These are phyloP conservation scores for Penicillium verhagenii DNA, from an alignment of 495 filamentous ascomycete genomes.

Conservation along the genomic window DNA sequence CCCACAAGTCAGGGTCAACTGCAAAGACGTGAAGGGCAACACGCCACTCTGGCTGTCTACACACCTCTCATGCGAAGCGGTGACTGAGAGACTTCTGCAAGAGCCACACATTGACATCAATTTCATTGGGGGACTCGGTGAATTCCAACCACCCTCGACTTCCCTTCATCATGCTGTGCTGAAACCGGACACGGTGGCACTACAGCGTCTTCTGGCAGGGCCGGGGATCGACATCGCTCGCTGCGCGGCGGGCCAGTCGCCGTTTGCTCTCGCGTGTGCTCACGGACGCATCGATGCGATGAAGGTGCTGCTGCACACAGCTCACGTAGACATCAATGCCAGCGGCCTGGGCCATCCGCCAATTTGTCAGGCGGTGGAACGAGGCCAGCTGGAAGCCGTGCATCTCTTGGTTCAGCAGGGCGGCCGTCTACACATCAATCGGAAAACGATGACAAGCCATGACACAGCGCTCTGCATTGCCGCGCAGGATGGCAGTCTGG, in stretches of 20 bases:
- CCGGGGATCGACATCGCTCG: conserved; percentile 5
- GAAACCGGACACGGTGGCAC: conserved; percentile 3
- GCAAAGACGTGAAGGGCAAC: conserved; percentile 6
- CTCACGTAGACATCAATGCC: conserved; percentile 12
- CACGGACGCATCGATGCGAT: conserved; percentile 1
- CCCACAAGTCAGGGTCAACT: neutral
- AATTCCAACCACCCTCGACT: conserved; percentile 4
- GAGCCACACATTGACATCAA: conserved; percentile 11
- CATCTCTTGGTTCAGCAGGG: too few species aligned
- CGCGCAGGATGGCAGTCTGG: neutral
- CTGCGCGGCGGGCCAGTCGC: conserved; percentile 8
- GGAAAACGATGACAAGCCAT: conserved; percentile 4
- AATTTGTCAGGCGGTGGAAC: too few species aligned
- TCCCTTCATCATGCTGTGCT: conserved; percentile 8
- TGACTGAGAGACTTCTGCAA: conserved; percentile 7
- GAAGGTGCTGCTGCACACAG: conserved; percentile 2
- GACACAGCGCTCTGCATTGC: conserved; percentile 14
- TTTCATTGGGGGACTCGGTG: conserved; percentile 1
- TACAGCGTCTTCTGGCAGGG: conserved; percentile 8
- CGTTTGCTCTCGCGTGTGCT: conserved; percentile 3
- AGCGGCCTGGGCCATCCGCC: neutral
- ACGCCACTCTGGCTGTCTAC: conserved; percentile 14
- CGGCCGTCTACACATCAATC: neutral
- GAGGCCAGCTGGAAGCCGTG: too few species aligned
- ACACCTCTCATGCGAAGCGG: conserved; percentile 4